These are phyloP conservation scores for Rosa chinensis DNA, from an alignment of 306 rosid genomes.

Conservation along the genomic window DNA sequence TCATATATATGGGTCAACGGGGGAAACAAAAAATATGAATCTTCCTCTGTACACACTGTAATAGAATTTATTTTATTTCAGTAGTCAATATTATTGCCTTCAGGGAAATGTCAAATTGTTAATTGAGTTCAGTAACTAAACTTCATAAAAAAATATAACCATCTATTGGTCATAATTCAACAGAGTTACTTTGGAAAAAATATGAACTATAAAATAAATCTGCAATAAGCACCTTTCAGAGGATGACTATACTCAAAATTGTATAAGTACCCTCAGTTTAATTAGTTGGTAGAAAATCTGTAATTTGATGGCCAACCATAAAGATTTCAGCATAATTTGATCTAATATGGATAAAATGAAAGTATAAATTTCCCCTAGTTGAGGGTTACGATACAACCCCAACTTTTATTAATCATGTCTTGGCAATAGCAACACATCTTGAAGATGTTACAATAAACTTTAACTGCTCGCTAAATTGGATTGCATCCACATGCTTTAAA, in stretches of 20 bases:
- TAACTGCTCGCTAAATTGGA: background rate
- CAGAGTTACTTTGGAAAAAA: background rate
- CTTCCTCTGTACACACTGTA: constrained; percentile 74
- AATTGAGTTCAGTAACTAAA: constrained; percentile 2
- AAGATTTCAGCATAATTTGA: background rate
- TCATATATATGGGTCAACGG: constrained; percentile 83
- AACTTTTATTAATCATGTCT: background rate
- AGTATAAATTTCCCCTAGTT: background rate
- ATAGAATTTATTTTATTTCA: constrained; percentile 14
- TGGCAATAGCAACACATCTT: background rate
- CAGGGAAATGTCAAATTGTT: background rate
- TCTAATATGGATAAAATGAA: background rate
- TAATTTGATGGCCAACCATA: background rate
- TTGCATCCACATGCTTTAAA: background rate
- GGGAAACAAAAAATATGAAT: constrained; percentile 82
- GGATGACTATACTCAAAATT: background rate
- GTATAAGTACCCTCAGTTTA: background rate
- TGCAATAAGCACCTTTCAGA: background rate
- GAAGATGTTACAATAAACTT: no score
- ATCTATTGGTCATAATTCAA: background rate
- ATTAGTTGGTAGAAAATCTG: background rate
- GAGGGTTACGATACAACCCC: background rate
- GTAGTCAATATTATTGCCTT: background rate
- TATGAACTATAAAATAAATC: background rate
- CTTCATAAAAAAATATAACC: background rate